These are phyloP conservation scores for Echinochloa phyllopogon DNA, from an alignment of 176 grass and related monocot genomes.

Conservation along the genomic window DNA sequence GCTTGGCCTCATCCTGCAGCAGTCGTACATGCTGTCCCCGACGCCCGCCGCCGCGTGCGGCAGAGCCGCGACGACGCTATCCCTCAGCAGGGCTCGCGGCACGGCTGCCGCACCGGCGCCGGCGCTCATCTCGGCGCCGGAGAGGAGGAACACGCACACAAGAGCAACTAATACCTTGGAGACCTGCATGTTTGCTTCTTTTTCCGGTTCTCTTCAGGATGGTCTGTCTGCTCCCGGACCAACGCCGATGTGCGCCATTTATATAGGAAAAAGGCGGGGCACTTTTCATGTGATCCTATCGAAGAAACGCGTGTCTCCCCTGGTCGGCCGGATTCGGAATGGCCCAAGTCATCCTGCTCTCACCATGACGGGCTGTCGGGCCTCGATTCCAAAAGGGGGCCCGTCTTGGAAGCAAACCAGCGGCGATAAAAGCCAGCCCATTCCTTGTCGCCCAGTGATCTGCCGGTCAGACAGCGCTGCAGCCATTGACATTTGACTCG, in stretches of 20 bases:
- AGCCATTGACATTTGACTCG: too few species aligned
- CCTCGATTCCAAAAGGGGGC: not conserved
- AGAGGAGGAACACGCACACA: not conserved
- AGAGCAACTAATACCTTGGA: not conserved
- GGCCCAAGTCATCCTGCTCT: not conserved
- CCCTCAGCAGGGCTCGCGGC: slow-evolving; percentile 1
- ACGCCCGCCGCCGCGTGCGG: not conserved
- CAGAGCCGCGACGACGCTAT: not conserved
- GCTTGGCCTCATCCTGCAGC: not conserved
- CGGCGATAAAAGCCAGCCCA: too few species aligned
- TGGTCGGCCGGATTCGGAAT: not conserved
- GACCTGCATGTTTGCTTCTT: not conserved
- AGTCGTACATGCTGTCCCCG: not conserved
- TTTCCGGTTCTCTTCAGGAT: not conserved
- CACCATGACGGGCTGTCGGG: not conserved
- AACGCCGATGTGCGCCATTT: not conserved
- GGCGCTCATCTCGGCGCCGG: not conserved
- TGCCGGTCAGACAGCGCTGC: not conserved
- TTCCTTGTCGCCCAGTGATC: too few species aligned
- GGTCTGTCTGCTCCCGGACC: not conserved
- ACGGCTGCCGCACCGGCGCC: not conserved
- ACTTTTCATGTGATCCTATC: not conserved
- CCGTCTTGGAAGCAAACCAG: not conserved
- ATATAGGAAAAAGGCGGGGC: not conserved
- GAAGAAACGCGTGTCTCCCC: too few species aligned